Base-by-base conservation (phyloP, 164 flowering plant species). In the Vitis cinerea region DNA sequence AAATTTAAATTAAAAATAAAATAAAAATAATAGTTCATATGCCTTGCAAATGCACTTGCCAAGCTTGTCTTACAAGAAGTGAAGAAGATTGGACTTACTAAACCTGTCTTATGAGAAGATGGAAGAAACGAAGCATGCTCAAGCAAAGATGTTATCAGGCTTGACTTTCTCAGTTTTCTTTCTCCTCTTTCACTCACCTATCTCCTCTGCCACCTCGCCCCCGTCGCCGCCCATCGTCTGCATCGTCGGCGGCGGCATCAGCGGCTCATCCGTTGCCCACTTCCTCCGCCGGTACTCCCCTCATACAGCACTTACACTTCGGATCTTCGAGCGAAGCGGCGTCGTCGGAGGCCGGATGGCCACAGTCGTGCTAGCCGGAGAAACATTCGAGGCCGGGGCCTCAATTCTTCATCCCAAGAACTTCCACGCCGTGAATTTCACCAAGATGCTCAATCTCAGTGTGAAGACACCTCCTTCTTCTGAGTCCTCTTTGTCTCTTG, bases 321-420 rank as follows among this genome's bases (percentile, higher is more conserved):
- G 53, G 2, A 67, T 95, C 44, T 91, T 95, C 80, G 99, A 95
- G 79, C 87, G 88, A 4, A 69, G 79, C 75, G 72, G 50, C 71
- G 67, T 80, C 70, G 91, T 89, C 61, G 98, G 99, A 0, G 99
- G 99, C 13, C 88, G 99, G 16, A 90, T 84, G 91, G 89, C 92
- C 48, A 89, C 86, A 8, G 85, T 95, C 52, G 15, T 79, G 3
- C 49, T 95, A 67, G 79, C 80, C 62, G 91, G 89, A 15, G 88
- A 93, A 17, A 83, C 82, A 2, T 91, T 95, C 80, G 98, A 95
- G 78, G 99, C 98, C 61, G 99, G 99, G 2, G 99, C 86, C 2
- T 85, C 97, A 8, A 84, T 95, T 58, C 83, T 95, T 57, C 99
- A 95, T 77, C 98, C 98, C 17, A 90, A 89, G 81, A 95, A 95